Conservation (phyloP, 1,284 basidiomycete species). For the Tylopilus sp. region DNA sequence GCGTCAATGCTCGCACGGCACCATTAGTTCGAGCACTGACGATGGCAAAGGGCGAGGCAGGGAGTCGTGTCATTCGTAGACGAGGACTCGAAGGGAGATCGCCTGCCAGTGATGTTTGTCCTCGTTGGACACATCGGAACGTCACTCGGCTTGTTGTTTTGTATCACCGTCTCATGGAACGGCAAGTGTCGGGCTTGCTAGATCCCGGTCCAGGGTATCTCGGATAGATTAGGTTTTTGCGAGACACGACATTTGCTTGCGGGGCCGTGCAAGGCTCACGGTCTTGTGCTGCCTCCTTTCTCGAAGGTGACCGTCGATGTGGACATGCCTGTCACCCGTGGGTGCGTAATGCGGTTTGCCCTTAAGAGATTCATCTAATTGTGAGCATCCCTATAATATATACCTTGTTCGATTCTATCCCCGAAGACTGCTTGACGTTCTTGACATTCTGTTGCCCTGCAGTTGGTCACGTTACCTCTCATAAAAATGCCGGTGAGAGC, state of each 20-base stretch:
- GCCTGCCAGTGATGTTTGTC: too few species aligned
- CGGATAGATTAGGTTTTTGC: background rate
- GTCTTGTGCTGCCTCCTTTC: background rate
- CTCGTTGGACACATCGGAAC: too few species aligned
- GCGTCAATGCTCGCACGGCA: constrained; percentile 47
- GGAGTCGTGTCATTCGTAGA: too few species aligned
- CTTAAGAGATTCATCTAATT: background rate
- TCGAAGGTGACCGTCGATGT: too few species aligned
- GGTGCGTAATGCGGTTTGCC: background rate
- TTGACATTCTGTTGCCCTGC: background rate
- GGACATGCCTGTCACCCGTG: background rate
- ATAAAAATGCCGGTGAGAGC: background rate
- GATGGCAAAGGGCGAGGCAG: background rate
- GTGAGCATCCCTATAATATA: background rate
- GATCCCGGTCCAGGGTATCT: background rate
- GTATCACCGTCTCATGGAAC: too few species aligned
- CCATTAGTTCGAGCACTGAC: background rate
- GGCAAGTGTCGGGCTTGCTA: background rate
- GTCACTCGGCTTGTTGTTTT: too few species aligned
- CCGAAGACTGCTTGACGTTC: too few species aligned
- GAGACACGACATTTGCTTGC: too few species aligned
- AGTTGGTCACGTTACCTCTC: background rate
- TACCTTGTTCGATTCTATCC: too few species aligned
- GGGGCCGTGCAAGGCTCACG: background rate
- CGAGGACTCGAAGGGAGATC: too few species aligned